phyloP scores from a whole-genome alignment of 345 rosid species.

The Excoecaria agallocha region DNA sequence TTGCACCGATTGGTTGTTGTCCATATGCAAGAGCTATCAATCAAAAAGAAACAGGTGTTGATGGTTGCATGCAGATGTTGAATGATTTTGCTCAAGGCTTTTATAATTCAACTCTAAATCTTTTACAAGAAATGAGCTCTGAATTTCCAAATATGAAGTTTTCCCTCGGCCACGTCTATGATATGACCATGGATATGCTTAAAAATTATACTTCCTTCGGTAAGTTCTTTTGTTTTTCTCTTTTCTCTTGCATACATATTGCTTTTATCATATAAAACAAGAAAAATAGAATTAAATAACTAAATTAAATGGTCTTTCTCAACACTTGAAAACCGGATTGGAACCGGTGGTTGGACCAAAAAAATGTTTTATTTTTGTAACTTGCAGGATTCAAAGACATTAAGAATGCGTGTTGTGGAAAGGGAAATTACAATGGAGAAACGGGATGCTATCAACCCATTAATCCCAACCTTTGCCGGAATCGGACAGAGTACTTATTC shows the following conservation, averaged over 20 bases:
- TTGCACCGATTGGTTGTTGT: constrained; percentile 18
- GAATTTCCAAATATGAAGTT: constrained; percentile 13
- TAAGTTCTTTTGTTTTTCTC: background rate
- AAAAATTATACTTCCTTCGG: constrained; percentile 7
- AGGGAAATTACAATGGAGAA: constrained; percentile 12
- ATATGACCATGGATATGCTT: constrained; percentile 18
- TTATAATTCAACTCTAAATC: background rate
- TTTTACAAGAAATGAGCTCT: constrained; percentile 9
- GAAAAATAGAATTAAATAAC: no score
- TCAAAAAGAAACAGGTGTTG: background rate
- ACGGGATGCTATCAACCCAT: background rate
- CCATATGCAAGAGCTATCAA: constrained; percentile 14
- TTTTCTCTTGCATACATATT: no score
- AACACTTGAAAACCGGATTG: no score
- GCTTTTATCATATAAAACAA: no score
- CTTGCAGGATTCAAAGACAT: constrained; percentile 1
- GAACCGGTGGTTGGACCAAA: no score
- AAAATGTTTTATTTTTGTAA: no score
- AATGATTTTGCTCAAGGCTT: constrained; percentile 5
- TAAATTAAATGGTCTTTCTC: no score
- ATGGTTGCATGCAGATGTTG: background rate
- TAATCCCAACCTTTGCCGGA: background rate
- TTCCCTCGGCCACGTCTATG: constrained; percentile 20
- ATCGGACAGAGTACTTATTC: constrained; percentile 11
- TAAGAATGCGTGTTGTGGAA: constrained; percentile 12